Evolutionary conservation across 2,329 filamentous ascomycete genomes (phyloP).

Genomic region (Tolypocladium ovalisporum): DNA sequence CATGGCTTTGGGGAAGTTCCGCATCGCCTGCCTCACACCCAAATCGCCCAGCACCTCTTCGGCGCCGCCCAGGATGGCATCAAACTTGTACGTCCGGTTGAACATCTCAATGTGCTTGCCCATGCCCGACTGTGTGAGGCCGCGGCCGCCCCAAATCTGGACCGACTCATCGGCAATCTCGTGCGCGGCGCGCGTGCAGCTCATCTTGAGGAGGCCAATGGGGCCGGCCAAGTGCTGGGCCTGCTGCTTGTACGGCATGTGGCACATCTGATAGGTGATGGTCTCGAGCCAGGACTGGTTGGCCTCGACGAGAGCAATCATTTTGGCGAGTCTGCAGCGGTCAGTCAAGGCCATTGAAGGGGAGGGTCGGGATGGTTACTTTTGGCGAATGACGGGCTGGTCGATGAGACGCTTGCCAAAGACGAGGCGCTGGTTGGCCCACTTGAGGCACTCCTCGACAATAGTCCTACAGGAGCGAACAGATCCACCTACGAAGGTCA

Average conservation of each 20-base stretch:
- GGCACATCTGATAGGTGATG: constrained; percentile 79
- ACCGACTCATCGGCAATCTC: constrained; percentile 76
- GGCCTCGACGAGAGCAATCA: constrained; percentile 75
- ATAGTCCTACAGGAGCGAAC: constrained; percentile 56
- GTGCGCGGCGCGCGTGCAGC: constrained; percentile 63
- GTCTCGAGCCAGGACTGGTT: constrained; percentile 78
- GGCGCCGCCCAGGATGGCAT: constrained; percentile 66
- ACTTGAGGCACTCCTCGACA: constrained; percentile 78
- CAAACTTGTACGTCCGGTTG: constrained; percentile 74
- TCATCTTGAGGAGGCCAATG: constrained; percentile 74
- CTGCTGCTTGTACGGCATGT: constrained; percentile 73
- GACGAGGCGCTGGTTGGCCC: constrained; percentile 77
- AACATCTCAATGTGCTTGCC: constrained; percentile 76
- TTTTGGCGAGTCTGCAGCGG: constrained; percentile 57
- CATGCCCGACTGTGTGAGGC: constrained; percentile 73
- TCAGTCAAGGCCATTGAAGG: background rate
- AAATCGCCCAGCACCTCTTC: constrained; percentile 76
- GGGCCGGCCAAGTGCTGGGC: constrained; percentile 66
- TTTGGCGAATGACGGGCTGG: constrained; percentile 73
- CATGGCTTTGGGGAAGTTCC: constrained; percentile 75
- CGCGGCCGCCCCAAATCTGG: constrained; percentile 78
- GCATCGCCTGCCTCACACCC: constrained; percentile 75
- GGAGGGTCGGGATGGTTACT: constrained; percentile 34
- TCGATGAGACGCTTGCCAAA: constrained; percentile 75
- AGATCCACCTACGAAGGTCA: constrained; percentile 31